A percentile compares a stretch with the other conserved stretches of the same genome.
These are phyloP conservation scores for Skeletonema costatum DNA, from an alignment of 108 stramenopile genomes.

Conservation along the genomic window DNA sequence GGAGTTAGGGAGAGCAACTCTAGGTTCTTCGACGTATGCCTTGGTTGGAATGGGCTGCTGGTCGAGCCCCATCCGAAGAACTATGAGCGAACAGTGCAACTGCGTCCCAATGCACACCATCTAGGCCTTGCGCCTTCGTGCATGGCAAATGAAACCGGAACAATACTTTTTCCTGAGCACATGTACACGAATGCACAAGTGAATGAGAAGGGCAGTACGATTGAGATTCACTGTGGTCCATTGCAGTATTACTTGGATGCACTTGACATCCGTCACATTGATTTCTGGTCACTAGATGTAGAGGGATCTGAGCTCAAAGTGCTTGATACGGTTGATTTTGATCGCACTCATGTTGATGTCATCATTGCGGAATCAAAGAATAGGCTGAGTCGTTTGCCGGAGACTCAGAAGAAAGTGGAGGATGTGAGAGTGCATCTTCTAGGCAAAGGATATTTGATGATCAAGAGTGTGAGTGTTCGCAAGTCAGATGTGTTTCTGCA, in stretches of 20 bases:
- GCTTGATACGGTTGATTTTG: conserved; percentile 57
- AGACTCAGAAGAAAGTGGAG: conserved; percentile 8
- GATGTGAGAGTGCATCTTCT: conserved; percentile 3
- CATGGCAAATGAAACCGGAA: not conserved
- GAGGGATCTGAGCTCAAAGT: conserved; percentile 63
- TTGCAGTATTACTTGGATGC: conserved; percentile 46
- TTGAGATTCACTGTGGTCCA: conserved; percentile 53
- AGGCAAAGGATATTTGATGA: conserved; percentile 18
- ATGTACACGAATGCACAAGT: conserved; percentile 51
- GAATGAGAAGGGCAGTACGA: conserved; percentile 8
- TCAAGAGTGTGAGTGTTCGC: conserved; percentile 8
- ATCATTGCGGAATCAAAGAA: conserved; percentile 55
- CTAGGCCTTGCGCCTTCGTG: conserved; percentile 56
- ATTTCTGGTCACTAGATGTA: conserved; percentile 68
- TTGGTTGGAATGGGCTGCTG: conserved; percentile 59
- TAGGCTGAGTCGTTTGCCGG: conserved; percentile 21
- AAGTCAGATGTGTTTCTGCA: conserved; percentile 32
- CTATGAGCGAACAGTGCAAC: conserved; percentile 30
- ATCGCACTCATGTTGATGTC: conserved; percentile 46
- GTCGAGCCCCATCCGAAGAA: conserved; percentile 54
- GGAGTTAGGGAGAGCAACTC: conserved; percentile 53
- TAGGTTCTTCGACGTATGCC: conserved; percentile 56
- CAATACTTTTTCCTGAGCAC: conserved; percentile 32
- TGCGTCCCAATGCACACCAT: conserved; percentile 56
- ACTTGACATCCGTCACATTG: conserved; percentile 23